Percentiles rank a stretch among this genome's conserved stretches.
Evolutionary conservation across 306 rosid genomes (phyloP).

Genomic region (Quercus aquifolioides): DNA sequence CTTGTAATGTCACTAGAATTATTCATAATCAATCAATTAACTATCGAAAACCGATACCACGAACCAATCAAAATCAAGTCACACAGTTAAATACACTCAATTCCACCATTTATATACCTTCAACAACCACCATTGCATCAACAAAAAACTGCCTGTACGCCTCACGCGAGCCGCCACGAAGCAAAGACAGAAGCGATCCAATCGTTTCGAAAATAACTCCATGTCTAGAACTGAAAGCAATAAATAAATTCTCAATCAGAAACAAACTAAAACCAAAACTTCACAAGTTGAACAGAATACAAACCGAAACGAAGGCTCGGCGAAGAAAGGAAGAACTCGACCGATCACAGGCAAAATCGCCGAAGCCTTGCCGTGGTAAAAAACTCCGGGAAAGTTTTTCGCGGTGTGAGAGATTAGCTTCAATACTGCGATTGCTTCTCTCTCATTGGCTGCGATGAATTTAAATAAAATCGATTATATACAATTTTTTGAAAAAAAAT

Average conservation of each 20-base stretch:
- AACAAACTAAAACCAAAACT: neutral
- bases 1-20: too few relatives aligned
- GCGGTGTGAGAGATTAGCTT: conserved; percentile 70
- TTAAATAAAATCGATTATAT: too few relatives aligned
- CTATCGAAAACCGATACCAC: too few relatives aligned
- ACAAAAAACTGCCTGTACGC: conserved; percentile 63
- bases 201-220: conserved; percentile 67
- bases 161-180: conserved; percentile 71
- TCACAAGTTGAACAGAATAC: neutral
- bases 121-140: conserved; percentile 63
- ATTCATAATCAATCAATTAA: too few relatives aligned
- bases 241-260: neutral
- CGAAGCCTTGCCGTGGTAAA: conserved; percentile 59
- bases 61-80: too few relatives aligned
- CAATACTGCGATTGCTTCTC: conserved; percentile 68
- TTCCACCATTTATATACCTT: conserved; percentile 44
- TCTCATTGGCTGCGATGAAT: conserved; percentile 42
- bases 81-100: too few relatives aligned
- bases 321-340: conserved; percentile 74
- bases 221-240: conserved; percentile 58
- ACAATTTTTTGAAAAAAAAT: too few relatives aligned
- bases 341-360: conserved; percentile 61
- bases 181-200: conserved; percentile 69
- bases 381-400: conserved; percentile 73
- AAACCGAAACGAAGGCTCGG: conserved; percentile 63